Conservation (phyloP, 1,284 basidiomycete species). For the Ganoderma sp. region DNA sequence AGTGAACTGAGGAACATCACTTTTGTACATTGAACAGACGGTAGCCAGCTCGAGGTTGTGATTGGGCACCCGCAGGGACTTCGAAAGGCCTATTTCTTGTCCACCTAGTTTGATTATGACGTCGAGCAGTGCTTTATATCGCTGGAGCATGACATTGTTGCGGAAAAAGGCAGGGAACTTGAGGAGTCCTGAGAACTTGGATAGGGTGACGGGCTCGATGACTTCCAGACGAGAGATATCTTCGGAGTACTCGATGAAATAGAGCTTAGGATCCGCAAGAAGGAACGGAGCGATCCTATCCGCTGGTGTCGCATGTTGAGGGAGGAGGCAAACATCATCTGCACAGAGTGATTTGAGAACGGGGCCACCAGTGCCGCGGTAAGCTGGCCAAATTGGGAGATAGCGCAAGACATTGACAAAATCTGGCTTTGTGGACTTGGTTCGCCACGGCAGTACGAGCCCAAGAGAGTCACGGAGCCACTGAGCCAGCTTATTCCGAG, state of each 20-base stretch:
- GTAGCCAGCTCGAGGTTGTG: background rate
- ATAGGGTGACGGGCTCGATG: background rate
- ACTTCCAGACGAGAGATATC: background rate
- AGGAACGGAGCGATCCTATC: constrained; percentile 2
- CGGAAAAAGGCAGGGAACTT: constrained; percentile 3
- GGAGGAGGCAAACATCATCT: constrained; percentile 12
- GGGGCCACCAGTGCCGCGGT: background rate
- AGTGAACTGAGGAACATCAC: constrained; percentile 11
- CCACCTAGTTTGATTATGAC: background rate
- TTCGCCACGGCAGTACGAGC: background rate
- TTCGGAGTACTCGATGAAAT: background rate
- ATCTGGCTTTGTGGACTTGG: background rate
- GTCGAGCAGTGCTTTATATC: constrained; percentile 4
- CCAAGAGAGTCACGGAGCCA: constrained; percentile 5
- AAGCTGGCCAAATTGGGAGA: constrained; percentile 22
- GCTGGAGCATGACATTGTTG: background rate
- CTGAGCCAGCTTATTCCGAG: background rate
- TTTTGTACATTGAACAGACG: background rate
- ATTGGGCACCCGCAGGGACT: constrained; percentile 8
- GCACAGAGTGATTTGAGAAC: constrained; percentile 11
- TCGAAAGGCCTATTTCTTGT: background rate
- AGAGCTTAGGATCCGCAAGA: background rate
- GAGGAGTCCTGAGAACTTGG: background rate
- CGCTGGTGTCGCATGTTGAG: background rate
- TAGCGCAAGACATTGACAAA: background rate